Evolutionary conservation across 805 yeast genomes (phyloP).

Genomic region (Phaffomyces thermotolerans): DNA sequence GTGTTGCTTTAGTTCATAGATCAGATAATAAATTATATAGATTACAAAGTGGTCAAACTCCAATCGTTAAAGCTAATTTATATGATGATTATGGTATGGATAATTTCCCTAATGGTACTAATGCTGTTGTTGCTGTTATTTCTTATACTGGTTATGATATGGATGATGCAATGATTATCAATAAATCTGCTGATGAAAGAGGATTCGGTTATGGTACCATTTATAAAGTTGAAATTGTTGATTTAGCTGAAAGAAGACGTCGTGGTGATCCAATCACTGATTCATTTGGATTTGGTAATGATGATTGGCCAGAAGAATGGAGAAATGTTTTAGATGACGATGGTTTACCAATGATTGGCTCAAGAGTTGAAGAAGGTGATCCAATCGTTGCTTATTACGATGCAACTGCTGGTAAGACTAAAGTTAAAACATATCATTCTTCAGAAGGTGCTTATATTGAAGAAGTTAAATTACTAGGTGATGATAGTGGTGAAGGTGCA

Average conservation of each 20-base stretch:
- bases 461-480: conserved; percentile 88
- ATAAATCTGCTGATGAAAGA: conserved; percentile 95
- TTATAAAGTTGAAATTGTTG: conserved; percentile 89
- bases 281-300: conserved; percentile 90
- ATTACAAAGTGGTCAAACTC: conserved; percentile 93
- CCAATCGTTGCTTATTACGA: conserved; percentile 91
- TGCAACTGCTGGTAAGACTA: conserved; percentile 85
- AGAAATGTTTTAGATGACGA: conserved; percentile 80
- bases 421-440: conserved; percentile 87
- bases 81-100: conserved; percentile 98
- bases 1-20: conserved; percentile 87
- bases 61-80: conserved; percentile 87
- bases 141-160: conserved; percentile 99
- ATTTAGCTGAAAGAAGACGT: conserved; percentile 66
- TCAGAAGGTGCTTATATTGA: conserved; percentile 92
- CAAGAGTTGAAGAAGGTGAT: conserved; percentile 87
- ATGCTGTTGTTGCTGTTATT: conserved; percentile 97
- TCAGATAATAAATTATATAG: conserved; percentile 92
- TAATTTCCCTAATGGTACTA: conserved; percentile 96
- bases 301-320: conserved; percentile 91
- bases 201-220: conserved; percentile 98
- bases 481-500: conserved; percentile 66
- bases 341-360: conserved; percentile 89
- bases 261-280: conserved; percentile 93
- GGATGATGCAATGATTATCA: conserved; percentile 99